Evolutionary conservation across 495 filamentous ascomycete genomes (phyloP).

Genomic region (Penicillium coprophilum): DNA sequence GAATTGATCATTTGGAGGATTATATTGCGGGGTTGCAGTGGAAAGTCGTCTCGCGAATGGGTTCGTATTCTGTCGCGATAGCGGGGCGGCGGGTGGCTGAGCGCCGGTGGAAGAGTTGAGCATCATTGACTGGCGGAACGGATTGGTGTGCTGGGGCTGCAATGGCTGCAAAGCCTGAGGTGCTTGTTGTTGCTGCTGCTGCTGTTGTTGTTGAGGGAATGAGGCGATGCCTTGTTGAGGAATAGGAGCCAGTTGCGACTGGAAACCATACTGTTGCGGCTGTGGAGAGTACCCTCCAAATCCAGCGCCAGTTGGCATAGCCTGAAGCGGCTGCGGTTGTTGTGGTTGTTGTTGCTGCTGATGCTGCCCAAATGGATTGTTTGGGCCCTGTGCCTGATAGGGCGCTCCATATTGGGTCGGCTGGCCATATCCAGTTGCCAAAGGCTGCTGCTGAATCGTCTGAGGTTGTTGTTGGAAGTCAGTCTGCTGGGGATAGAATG

Average conservation of each 20-base stretch:
- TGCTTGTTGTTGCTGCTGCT: slow-evolving; percentile 30
- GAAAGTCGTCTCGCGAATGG: slow-evolving; percentile 69
- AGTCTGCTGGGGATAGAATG: slow-evolving; percentile 36
- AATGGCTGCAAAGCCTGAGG: slow-evolving; percentile 26
- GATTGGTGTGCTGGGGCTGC: slow-evolving; percentile 67
- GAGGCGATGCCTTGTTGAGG: slow-evolving; percentile 63
- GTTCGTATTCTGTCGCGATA: slow-evolving; percentile 74
- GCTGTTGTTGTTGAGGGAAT: slow-evolving; percentile 51
- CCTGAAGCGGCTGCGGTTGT: slow-evolving; percentile 50
- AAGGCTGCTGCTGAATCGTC: slow-evolving; percentile 33
- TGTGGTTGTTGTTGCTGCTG: slow-evolving; percentile 15
- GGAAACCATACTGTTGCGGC: slow-evolving; percentile 50
- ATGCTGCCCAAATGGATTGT: slow-evolving; percentile 55
- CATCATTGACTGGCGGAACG: slow-evolving; percentile 85
- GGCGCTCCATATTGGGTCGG: slow-evolving; percentile 37
- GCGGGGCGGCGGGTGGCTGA: slow-evolving; percentile 38
- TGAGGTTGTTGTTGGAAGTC: slow-evolving; percentile 42
- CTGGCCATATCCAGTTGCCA: slow-evolving; percentile 17
- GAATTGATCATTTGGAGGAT: slow-evolving; percentile 32
- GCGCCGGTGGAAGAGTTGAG: slow-evolving; percentile 52
- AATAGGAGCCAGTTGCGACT: slow-evolving; percentile 55
- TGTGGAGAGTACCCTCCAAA: slow-evolving; percentile 84
- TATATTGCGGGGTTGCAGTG: slow-evolving; percentile 40
- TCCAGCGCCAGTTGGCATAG: slow-evolving; percentile 72
- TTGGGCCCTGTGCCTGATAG: slow-evolving; percentile 46